These are phyloP conservation scores for Fraxinus cuspidata DNA, from an alignment of 257 asterid genomes.

Conservation along the genomic window DNA sequence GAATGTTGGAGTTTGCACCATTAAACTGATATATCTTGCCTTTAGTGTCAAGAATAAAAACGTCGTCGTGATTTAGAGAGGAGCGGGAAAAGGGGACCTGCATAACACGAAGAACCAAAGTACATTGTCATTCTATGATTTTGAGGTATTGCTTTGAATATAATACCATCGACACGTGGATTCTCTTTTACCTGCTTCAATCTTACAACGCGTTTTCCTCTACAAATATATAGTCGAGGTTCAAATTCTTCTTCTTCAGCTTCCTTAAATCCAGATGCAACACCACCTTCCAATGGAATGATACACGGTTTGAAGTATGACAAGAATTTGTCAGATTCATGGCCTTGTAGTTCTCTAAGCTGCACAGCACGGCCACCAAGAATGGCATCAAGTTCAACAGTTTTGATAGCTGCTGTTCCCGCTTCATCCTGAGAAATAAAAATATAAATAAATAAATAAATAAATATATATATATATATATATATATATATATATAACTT, in stretches of 20 bases:
- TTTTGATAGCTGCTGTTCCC: slow-evolving; percentile 93
- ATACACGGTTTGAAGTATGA: slow-evolving; percentile 96
- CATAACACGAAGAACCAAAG: slow-evolving; percentile 29
- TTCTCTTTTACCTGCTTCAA: slow-evolving; percentile 69
- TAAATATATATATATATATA: too few relatives aligned
- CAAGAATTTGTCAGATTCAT: slow-evolving; percentile 86
- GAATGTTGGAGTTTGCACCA: slow-evolving; percentile 94
- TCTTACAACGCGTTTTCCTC: slow-evolving; percentile 83
- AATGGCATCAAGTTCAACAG: slow-evolving; percentile 91
- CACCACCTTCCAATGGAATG: slow-evolving; percentile 94
- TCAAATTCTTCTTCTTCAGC: slow-evolving; percentile 88
- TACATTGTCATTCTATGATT: slow-evolving; percentile 18
- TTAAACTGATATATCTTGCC: slow-evolving; percentile 95
- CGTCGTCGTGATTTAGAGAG: slow-evolving; percentile 95
- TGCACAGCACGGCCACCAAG: slow-evolving; percentile 99
- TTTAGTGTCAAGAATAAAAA: slow-evolving; percentile 86
- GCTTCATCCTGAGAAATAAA: slow-evolving; percentile 76
- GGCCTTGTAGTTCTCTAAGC: slow-evolving; percentile 89
- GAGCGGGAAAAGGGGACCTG: slow-evolving; percentile 98
- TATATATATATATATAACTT: too few relatives aligned
- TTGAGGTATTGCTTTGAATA: neutral
- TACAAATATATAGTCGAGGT: slow-evolving; percentile 78
- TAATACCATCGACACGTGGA: neutral
- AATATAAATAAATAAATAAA: neutral
- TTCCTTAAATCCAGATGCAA: slow-evolving; percentile 85